Evolutionary conservation across 108 stramenopile genomes (phyloP).

Genomic region (Nitzschia palea): DNA sequence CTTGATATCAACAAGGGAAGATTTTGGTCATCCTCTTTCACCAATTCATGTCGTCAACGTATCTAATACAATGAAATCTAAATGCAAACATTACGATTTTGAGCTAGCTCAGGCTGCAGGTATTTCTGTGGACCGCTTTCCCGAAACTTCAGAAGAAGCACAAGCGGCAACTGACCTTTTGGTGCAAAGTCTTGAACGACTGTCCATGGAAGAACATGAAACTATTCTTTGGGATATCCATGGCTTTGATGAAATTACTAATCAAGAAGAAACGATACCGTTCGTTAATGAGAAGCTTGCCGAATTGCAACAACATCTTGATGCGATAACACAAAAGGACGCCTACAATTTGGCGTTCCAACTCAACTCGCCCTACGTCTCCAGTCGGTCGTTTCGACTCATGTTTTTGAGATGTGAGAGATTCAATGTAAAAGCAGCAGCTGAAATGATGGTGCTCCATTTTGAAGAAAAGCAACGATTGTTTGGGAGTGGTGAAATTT

Average conservation of each 20-base stretch:
- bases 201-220: not conserved
- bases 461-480: conserved; percentile 27
- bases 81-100: too few species aligned
- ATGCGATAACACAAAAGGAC: not conserved
- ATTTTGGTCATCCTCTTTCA: too few species aligned
- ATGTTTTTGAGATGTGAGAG: conserved; percentile 9
- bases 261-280: not conserved
- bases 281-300: not conserved
- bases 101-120: not conserved
- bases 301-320: not conserved
- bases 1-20: too few species aligned
- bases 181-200: not conserved
- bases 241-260: not conserved
- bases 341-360: not conserved
- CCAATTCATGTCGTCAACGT: too few species aligned
- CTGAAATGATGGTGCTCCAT: conserved; percentile 18
- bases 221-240: conserved; percentile 24
- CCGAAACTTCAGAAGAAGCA: not conserved
- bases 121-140: not conserved
- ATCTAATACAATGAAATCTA: too few species aligned
- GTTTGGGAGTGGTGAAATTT: conserved; percentile 25
- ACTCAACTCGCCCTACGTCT: not conserved
- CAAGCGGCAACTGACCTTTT: not conserved
- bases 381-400: not conserved
- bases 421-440: conserved; percentile 11